Base-by-base conservation (phyloP, 345 rosid species). In the Viola odorata region DNA sequence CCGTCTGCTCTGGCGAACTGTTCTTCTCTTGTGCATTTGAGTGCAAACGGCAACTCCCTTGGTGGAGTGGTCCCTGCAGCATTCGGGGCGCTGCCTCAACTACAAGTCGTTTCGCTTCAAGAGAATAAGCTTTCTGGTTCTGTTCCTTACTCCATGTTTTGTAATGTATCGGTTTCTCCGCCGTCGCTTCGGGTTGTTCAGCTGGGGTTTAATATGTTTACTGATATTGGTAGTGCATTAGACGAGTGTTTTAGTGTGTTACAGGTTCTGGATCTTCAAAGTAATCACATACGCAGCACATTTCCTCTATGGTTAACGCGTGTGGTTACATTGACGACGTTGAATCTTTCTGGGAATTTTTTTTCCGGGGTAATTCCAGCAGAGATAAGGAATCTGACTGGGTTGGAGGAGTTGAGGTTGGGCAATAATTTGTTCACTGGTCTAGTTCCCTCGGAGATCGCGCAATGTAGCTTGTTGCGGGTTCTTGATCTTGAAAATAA, bases 1-100 rank as follows among this genome's bases (percentile, higher is more conserved):
- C 97, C 97, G 3, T 92, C 97, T 0, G 91, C 89, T 2, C 56
- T 94, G 7, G 84, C 90, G 0, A 94, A 87, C 66, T 86, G 94
- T 53, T 85, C 91, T 12, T 85, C 97, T 23, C 82, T 89, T 12
- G 77, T 85, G 39, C 99, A 89, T 55, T 71, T 89, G 60, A 89
- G 96, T 58, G 94, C 82, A 4, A 75, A 81, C 50, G 86, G 74
- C 51, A 92, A 94, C 61, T 63, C 77, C 36, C 83, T 94, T 48
- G 75, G 85, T 38, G 96, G 98, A 12, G 75, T 87, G 48, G 67
- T 89, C 6, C 96, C 97, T 14, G 78, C 94, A 13, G 85, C 90
- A 14, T 79, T 80, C 7, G 97, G 97, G 5, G 73, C 78, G 50
- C 77, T 92, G 37, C 96, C 87, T 3, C 70, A 58, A 10, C 89